Base-by-base conservation (phyloP, 306 rosid species). In the Macrotyloma uniflorum region DNA sequence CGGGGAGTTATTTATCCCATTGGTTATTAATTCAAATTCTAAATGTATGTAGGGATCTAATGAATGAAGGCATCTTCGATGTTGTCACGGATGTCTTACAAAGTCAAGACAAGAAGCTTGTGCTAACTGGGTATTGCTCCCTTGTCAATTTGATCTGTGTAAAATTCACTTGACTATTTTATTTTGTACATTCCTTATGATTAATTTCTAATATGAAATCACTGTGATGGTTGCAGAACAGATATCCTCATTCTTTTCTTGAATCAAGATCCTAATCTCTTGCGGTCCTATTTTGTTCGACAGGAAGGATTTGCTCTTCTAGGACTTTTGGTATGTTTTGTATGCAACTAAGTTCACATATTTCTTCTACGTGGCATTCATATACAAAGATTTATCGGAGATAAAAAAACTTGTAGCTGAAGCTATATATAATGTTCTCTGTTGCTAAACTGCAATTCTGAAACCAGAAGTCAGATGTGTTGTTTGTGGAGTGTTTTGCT, bases 191-290 rank as follows among this genome's bases (percentile, higher is more conserved):
- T 43, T 68, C 2, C 57, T 26, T 57, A 47, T 79, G 77, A 70
- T 49, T 70, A 70, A 50, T 67, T 83, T 70, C 93, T 85, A 62
- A 89, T 74, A 75, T 62, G 35, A 81, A 58, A 58, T 82, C 77
- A 82, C 84, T 90, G 79, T 86, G 79, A 87, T 88, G 91, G 91
- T 85, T 94, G 97, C 98, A 94, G 98, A 87, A 92, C 98, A 90
- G 98, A 94, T 83, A 87, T 94, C 90, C 97, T 94, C 77, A 88
- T 89, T 87, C 97, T 94, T 86, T 94, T 94, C 89, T 83, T 90
- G 91, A 92, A 89, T 86, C 98, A 94, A 83, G 98, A 94, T 89
- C 98, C 98, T 71, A 89, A 83, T 83, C 97, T 94, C 86, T 86
- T 94, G 80, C 92, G 97, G 51, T 90, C 97, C 8, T 89, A 90